A percentile compares a stretch with the other conserved stretches of the same genome.
phyloP scores from a whole-genome alignment of 257 asterid genomes.

The Verbascum thapsus region DNA sequence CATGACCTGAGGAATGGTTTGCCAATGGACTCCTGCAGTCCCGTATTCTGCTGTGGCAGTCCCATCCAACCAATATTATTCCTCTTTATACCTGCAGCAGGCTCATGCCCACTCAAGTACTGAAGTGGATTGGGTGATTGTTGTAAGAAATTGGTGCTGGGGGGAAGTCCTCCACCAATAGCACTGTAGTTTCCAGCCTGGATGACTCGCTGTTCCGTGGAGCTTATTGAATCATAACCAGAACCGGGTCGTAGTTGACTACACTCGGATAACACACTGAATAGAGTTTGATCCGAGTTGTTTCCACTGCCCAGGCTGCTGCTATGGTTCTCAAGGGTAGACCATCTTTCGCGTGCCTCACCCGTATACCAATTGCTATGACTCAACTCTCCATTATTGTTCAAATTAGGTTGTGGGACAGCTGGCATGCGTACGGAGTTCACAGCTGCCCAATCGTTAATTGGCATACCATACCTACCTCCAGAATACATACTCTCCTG shows the following conservation, averaged over 20 bases:
- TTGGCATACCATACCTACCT: slow-evolving; percentile 48
- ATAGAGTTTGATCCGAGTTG: slow-evolving; percentile 71
- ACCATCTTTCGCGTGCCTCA: slow-evolving; percentile 66
- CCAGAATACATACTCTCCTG: slow-evolving; percentile 52
- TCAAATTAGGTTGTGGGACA: slow-evolving; percentile 53
- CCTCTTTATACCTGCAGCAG: slow-evolving; percentile 41
- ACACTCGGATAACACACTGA: slow-evolving; percentile 79
- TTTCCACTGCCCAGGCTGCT: no score
- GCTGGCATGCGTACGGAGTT: slow-evolving; percentile 49
- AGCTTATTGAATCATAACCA: slow-evolving; percentile 44
- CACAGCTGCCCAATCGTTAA: slow-evolving; percentile 57
- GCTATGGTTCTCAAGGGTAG: slow-evolving; percentile 46
- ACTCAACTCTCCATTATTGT: slow-evolving; percentile 45
- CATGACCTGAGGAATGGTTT: slow-evolving; percentile 73
- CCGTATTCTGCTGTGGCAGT: slow-evolving; percentile 58
- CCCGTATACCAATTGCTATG: slow-evolving; percentile 59
- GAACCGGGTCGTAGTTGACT: slow-evolving; percentile 49
- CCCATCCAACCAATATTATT: slow-evolving; percentile 72
- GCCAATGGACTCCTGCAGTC: slow-evolving; percentile 56
- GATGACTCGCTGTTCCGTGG: slow-evolving; percentile 41
- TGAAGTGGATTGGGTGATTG: slow-evolving; percentile 51
- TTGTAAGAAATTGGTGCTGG: slow-evolving; percentile 53
- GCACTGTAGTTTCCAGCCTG: slow-evolving; percentile 52
- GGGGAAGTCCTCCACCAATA: slow-evolving; percentile 43
- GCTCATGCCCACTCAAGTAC: slow-evolving; percentile 62